Percentiles rank a stretch among this genome's conserved stretches.
Evolutionary conservation across 2,329 filamentous ascomycete genomes (phyloP).

Genomic region (Alternaria alternata): DNA sequence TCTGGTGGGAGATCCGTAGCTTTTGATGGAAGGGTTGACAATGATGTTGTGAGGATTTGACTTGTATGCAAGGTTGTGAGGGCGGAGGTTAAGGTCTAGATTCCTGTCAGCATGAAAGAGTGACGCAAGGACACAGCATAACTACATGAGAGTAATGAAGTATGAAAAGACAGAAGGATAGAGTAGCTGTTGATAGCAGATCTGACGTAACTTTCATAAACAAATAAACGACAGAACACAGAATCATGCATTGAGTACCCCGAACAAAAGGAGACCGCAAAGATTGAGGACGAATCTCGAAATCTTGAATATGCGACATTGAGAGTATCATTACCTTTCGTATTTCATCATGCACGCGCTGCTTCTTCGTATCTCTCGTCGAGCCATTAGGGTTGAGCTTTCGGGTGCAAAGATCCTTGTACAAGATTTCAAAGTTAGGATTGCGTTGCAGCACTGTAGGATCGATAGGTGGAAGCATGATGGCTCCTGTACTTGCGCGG

Average conservation of each 20-base stretch:
- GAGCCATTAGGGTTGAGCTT: slow-evolving; percentile 57
- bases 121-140: not conserved
- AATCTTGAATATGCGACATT: not conserved
- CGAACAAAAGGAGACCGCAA: not conserved
- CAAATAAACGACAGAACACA: slow-evolving; percentile 1
- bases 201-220: not conserved
- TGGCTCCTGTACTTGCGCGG: not conserved
- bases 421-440: slow-evolving; percentile 56
- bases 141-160: not conserved
- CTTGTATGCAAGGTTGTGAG: slow-evolving; percentile 44
- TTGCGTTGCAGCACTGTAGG: slow-evolving; percentile 49
- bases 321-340: slow-evolving; percentile 43
- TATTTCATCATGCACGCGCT: slow-evolving; percentile 53
- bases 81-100: slow-evolving; percentile 49
- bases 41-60: slow-evolving; percentile 45
- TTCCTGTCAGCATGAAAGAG: slow-evolving; percentile 8
- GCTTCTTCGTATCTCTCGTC: slow-evolving; percentile 53
- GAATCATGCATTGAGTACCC: not conserved
- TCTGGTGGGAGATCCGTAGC: slow-evolving; percentile 52
- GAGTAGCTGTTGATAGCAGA: no score
- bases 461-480: slow-evolving; percentile 55
- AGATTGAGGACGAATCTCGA: not conserved
- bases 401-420: slow-evolving; percentile 54
- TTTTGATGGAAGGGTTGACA: slow-evolving; percentile 46
- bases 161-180: no score